Evolutionary conservation across 768 basidiomycete genomes (phyloP).

Genomic region (Lactarius evosmus): DNA sequence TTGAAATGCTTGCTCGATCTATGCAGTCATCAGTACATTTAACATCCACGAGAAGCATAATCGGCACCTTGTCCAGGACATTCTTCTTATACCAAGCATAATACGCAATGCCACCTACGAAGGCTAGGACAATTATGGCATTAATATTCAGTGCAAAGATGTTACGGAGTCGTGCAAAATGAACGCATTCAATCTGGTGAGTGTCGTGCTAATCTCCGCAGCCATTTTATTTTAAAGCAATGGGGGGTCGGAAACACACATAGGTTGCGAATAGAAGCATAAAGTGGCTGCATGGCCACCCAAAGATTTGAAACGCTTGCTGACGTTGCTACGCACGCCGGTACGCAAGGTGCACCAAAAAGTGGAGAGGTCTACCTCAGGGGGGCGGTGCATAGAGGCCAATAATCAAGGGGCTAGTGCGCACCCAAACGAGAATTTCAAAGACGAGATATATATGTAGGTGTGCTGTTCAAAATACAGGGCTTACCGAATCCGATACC

Average conservation of each 20-base stretch:
- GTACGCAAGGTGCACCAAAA: not conserved
- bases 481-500: constrained; percentile 30
- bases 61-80: constrained; percentile 68
- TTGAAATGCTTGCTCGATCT: constrained; percentile 78
- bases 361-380: not conserved
- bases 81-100: constrained; percentile 78
- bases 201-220: not conserved
- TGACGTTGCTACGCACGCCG: not conserved
- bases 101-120: constrained; percentile 70
- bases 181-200: not conserved
- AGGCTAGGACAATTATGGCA: constrained; percentile 40
- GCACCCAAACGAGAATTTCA: not conserved
- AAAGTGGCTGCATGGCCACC: not conserved
- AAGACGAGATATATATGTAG: not conserved
- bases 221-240: no score
- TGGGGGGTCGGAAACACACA: not conserved
- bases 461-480: not conserved
- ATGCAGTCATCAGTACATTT: not conserved
- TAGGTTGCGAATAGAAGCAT: not conserved
- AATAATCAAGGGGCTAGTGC: not conserved
- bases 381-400: not conserved
- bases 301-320: not conserved
- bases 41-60: not conserved
- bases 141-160: not conserved
- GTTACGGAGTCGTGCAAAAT: not conserved